Evolutionary conservation across 768 basidiomycete genomes (phyloP).

Genomic region (Russula foetens): DNA sequence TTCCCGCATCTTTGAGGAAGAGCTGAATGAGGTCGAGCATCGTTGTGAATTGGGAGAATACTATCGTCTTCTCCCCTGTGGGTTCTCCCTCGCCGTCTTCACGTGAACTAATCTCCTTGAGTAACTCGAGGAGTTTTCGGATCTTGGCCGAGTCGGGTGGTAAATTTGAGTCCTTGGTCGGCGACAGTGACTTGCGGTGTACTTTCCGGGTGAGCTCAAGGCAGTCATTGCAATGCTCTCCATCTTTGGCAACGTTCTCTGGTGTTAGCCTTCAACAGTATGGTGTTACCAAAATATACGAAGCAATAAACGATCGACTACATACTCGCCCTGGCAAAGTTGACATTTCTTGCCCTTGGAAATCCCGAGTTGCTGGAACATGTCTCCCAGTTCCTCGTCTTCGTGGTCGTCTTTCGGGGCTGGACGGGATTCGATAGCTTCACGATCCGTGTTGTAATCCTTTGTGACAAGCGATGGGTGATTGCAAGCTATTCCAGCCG

Average conservation of each 20-base stretch:
- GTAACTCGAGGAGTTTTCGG: constrained; percentile 66
- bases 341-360: constrained; percentile 55
- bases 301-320: constrained; percentile 13
- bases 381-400: constrained; percentile 61
- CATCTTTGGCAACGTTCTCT: constrained; percentile 33
- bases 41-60: constrained; percentile 90
- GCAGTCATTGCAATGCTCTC: constrained; percentile 55
- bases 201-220: constrained; percentile 42
- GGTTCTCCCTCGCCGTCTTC: constrained; percentile 32
- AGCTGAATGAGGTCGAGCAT: constrained; percentile 84
- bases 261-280: constrained; percentile 30
- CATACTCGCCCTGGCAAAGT: constrained; percentile 67
- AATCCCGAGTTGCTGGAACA: constrained; percentile 66
- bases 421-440: constrained; percentile 63
- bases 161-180: constrained; percentile 29
- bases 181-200: constrained; percentile 30
- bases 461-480: constrained; percentile 79
- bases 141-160: constrained; percentile 83
- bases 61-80: constrained; percentile 80
- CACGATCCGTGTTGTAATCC: constrained; percentile 63
- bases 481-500: constrained; percentile 60
- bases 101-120: constrained; percentile 54
- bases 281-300: background rate
- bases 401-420: constrained; percentile 46
- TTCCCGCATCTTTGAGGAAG: constrained; percentile 59